These are phyloP conservation scores for Asterionellopsis glacialis DNA, from an alignment of 108 stramenopile species.

Conservation along the genomic window DNA sequence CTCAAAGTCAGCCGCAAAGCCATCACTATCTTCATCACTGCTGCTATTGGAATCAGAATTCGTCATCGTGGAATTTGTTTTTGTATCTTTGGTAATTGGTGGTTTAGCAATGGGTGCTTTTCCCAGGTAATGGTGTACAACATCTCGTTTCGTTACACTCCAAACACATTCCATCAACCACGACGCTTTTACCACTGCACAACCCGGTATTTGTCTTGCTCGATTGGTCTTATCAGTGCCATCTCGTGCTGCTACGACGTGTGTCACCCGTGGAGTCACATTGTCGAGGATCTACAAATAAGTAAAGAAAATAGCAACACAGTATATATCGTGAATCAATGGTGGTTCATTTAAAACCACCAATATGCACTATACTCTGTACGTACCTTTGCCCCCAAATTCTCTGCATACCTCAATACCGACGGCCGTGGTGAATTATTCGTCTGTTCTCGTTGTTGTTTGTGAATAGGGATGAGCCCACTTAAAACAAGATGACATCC, in stretches of 20 bases:
- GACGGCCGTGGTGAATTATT: conserved; percentile 39
- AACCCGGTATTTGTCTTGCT: conserved; percentile 62
- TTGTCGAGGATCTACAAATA: conserved; percentile 27
- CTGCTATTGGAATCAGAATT: background rate
- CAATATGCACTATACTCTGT: background rate
- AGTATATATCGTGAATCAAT: too few relatives aligned
- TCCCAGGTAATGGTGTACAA: conserved; percentile 22
- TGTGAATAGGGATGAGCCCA: conserved; percentile 67
- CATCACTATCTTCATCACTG: conserved; percentile 39
- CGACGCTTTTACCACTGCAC: conserved; percentile 52
- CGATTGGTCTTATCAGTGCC: conserved; percentile 67
- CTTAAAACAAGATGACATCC: conserved; percentile 56
- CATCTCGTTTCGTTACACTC: conserved; percentile 54
- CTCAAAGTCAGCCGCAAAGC: conserved; percentile 54
- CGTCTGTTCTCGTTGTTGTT: conserved; percentile 27
- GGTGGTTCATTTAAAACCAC: too few relatives aligned
- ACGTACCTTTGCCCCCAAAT: conserved; percentile 60
- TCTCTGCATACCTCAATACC: conserved; percentile 72
- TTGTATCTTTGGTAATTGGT: conserved; percentile 9
- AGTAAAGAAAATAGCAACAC: too few relatives aligned
- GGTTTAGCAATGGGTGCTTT: conserved; percentile 11
- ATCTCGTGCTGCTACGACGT: conserved; percentile 77
- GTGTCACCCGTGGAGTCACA: conserved; percentile 36
- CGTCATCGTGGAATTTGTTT: conserved; percentile 26
- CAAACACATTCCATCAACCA: conserved; percentile 88